Evolutionary conservation across 805 yeast genomes (phyloP), one percentile per base, ranked within the genome.

Genomic region (Lachancea lanzarotensis): DNA sequence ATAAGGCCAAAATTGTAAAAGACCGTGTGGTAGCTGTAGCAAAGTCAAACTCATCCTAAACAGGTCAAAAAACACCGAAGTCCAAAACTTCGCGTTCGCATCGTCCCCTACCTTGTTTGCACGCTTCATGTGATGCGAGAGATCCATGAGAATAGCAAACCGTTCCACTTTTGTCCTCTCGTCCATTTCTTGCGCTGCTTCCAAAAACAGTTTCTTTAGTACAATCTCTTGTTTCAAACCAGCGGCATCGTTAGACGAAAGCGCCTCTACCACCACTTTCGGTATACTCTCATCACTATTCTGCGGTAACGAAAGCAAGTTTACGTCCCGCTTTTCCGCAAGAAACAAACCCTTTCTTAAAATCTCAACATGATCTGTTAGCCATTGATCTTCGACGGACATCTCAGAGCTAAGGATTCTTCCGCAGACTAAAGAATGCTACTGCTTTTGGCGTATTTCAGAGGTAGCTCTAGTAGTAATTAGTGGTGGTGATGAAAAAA

Each of bases 1-100:
- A 40, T 60, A 63, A 4, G 57, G 49, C 65, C 64, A 63, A 45
- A 62, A 63, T 16, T 51, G 29, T 32, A 51, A 30, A 5, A 54
- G 47, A 25, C 48, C 54, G 3, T 29, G 26, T 3, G 66, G 66
- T 56, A 62, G 56, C n/a, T 39, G 43, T 17, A 63, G 38, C 35
- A 54, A 27, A 31, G 55, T 57, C 17, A 53, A 13, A 3, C 48
- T 41, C n/a, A 46, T 43, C 8, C 55, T 44, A 36, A 60, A 52
- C 6, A 60, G 40, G 17, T 51, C 56, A 44, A 63, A 62, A 45
- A 42, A 62, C 1, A 57, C 17, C 1, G 41, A 31, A 12, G 52
- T 44, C 66, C 67, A 62, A 18, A 29, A 26, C 29, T 34, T 4
- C 27, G 17, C 8, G 48, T 48, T 36, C 35, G 40, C 32, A 40